A percentile compares a stretch with the other conserved stretches of the same genome.
Conservation (phyloP, 495 filamentous ascomycete species). For the Lophium mytilinum region DNA sequence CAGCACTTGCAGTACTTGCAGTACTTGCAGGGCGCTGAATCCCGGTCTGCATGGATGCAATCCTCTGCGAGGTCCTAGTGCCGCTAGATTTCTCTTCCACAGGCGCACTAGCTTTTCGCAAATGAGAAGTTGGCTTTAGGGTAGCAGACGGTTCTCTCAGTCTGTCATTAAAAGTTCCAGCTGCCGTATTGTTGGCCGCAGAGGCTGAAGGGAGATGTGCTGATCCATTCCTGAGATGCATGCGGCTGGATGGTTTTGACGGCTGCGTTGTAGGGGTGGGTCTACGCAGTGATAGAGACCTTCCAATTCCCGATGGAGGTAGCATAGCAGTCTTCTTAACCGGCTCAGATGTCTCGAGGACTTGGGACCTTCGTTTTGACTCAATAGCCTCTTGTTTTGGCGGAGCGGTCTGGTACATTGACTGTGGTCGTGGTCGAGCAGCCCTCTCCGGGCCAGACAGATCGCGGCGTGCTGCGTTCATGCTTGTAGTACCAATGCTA, state of each 20-base stretch:
- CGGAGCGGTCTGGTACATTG: slow-evolving; percentile 11
- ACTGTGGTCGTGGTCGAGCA: slow-evolving; percentile 9
- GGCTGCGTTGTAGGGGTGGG: slow-evolving; percentile 4
- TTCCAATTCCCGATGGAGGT: slow-evolving; percentile 2
- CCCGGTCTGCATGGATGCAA: neutral
- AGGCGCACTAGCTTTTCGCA: neutral
- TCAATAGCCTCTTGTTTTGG: neutral
- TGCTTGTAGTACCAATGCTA: neutral
- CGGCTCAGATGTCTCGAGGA: neutral
- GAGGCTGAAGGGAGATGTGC: neutral
- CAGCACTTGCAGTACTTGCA: slow-evolving; percentile 5
- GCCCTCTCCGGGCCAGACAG: neutral
- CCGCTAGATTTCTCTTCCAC: neutral
- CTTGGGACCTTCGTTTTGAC: neutral
- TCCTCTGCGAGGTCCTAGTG: slow-evolving; percentile 1
- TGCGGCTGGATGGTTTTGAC: neutral
- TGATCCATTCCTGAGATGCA: slow-evolving; percentile 12
- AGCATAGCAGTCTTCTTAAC: neutral
- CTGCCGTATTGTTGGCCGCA: neutral
- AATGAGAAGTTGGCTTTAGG: neutral
- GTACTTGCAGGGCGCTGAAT: slow-evolving; percentile 10
- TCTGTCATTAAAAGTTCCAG: neutral
- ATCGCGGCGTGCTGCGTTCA: neutral
- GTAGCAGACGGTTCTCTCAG: neutral
- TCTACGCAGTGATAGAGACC: slow-evolving; percentile 18